Evolutionary conservation across 192 early-diverging fungal genomes (phyloP).

Genomic region (Haplosporangium gracile): DNA sequence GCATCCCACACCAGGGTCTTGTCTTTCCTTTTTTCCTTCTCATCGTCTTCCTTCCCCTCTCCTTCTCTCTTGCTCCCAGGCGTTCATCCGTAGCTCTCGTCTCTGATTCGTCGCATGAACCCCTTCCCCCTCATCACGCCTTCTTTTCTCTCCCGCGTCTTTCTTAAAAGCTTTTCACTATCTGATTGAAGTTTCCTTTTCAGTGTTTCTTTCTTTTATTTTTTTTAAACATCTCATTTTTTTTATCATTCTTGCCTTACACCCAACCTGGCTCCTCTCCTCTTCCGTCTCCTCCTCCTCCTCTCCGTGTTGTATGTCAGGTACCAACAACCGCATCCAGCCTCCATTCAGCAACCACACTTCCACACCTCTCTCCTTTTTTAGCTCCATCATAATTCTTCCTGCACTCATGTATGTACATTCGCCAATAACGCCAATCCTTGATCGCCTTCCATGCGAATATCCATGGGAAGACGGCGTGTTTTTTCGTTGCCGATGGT

Average conservation of each 20-base stretch:
- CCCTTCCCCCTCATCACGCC: not conserved
- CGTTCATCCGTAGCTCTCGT: not conserved
- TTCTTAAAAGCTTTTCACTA: not conserved
- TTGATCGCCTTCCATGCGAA: too few species aligned
- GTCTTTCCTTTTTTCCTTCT: not conserved
- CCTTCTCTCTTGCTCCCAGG: not conserved
- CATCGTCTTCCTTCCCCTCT: not conserved
- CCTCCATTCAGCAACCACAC: not conserved
- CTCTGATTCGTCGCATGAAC: conserved; percentile 4
- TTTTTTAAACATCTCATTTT: not conserved
- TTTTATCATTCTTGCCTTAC: too few species aligned
- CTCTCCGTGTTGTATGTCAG: not conserved
- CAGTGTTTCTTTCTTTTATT: not conserved
- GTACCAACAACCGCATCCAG: not conserved
- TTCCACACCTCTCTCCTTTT: not conserved
- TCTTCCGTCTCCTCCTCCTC: not conserved
- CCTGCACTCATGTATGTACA: too few species aligned
- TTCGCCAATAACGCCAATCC: too few species aligned
- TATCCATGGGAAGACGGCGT: too few species aligned
- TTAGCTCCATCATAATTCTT: too few species aligned
- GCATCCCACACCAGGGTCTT: not conserved
- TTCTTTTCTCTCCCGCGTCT: not conserved
- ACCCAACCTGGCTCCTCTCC: not conserved
- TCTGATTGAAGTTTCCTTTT: not conserved
- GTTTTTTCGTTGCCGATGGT: too few species aligned